phyloP scores from a whole-genome alignment of 352 stramenopile species.

The Phytopythium ostracodes region DNA sequence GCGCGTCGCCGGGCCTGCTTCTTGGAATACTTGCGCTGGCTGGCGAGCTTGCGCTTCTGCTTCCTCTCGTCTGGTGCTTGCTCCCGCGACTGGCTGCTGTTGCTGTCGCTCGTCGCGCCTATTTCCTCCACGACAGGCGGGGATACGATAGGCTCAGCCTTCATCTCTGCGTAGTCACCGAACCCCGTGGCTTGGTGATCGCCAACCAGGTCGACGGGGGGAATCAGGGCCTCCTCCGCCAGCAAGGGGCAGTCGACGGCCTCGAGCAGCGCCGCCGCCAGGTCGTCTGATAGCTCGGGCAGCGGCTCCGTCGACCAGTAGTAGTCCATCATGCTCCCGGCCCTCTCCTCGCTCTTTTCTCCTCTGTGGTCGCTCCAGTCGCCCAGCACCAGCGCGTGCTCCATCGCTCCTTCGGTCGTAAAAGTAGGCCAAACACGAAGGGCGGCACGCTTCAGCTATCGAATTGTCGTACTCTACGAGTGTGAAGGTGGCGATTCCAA shows the following conservation, averaged over 20 bases:
- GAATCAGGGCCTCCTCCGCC: background rate
- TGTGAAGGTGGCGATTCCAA: too few species aligned
- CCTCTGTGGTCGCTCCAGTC: background rate
- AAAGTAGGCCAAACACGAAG: too few species aligned
- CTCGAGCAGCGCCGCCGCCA: conserved; percentile 6
- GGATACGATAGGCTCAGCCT: background rate
- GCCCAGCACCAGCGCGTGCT: background rate
- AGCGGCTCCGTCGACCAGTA: background rate
- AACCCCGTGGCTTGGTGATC: background rate
- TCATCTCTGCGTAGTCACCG: background rate
- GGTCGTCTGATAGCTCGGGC: conserved; percentile 6
- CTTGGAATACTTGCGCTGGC: conserved; percentile 8
- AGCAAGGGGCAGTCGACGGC: conserved; percentile 3
- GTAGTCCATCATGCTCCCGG: background rate
- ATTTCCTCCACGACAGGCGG: background rate
- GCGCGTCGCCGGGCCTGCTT: conserved; percentile 5
- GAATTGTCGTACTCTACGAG: too few species aligned
- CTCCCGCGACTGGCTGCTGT: background rate
- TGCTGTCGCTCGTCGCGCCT: background rate
- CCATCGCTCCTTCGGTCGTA: background rate
- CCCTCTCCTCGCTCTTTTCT: background rate
- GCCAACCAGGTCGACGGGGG: background rate
- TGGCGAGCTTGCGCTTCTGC: background rate
- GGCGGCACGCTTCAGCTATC: too few species aligned
- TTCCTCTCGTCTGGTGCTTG: background rate